Percentiles rank a stretch among this genome's conserved stretches.
Evolutionary conservation across 148 eudicot genomes (phyloP).

Genomic region (Drosera capensis): DNA sequence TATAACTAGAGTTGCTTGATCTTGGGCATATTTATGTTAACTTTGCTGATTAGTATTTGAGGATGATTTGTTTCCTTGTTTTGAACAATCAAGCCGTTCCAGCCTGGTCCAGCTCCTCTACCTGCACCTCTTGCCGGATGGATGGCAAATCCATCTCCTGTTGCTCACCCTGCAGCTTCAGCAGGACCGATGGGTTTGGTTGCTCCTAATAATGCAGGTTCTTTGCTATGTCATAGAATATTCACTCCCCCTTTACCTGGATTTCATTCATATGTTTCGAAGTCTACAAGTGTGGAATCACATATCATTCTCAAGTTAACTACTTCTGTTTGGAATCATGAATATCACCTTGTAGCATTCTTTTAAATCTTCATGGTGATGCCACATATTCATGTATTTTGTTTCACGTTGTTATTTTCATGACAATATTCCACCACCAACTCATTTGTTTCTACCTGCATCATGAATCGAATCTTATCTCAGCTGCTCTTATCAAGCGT

Average conservation of each 20-base stretch:
- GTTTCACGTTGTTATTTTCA: no score
- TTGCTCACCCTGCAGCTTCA: slow-evolving; percentile 29
- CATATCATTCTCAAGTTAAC: no score
- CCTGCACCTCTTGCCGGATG: slow-evolving; percentile 39
- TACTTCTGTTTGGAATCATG: no score
- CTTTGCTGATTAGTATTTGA: background rate
- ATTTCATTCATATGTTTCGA: background rate
- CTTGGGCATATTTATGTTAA: background rate
- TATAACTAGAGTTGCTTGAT: background rate
- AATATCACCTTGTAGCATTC: no score
- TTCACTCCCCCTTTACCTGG: background rate
- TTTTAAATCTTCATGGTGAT: no score
- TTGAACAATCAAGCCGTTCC: no score
- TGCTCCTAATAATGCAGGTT: slow-evolving; percentile 31
- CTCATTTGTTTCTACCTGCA: slow-evolving; percentile 1
- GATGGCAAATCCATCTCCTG: slow-evolving; percentile 35
- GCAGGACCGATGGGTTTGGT: slow-evolving; percentile 28
- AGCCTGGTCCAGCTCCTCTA: slow-evolving; percentile 23
- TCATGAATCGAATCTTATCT: slow-evolving; percentile 5
- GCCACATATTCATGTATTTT: no score
- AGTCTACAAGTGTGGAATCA: no score
- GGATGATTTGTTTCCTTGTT: background rate
- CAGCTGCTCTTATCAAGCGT: slow-evolving; percentile 38
- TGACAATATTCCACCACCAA: background rate
- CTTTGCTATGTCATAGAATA: slow-evolving; percentile 4